Percentiles rank a stretch among this genome's conserved stretches.
These are phyloP conservation scores for Solanum chacoense DNA, from an alignment of 305 asterid species.

Conservation along the genomic window DNA sequence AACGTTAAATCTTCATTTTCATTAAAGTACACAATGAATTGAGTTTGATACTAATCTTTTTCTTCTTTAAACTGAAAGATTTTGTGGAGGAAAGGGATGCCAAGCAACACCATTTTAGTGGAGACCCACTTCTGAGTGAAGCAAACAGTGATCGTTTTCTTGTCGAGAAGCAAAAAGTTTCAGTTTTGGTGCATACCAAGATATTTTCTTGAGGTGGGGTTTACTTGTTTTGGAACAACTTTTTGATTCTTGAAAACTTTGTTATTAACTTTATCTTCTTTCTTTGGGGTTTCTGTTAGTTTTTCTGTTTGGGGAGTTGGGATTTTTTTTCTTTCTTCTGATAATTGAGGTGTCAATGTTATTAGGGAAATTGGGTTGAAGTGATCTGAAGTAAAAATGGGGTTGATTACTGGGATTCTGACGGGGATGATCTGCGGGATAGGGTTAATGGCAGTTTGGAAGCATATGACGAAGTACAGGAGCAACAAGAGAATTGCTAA, in stretches of 20 bases:
- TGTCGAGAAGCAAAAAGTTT: neutral
- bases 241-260: neutral
- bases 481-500: constrained; percentile 71
- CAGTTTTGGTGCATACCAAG: neutral
- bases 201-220: neutral
- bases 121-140: neutral
- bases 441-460: constrained; percentile 84
- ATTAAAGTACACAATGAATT: neutral
- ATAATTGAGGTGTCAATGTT: neutral
- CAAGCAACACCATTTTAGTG: neutral
- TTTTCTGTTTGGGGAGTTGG: neutral
- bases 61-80: neutral
- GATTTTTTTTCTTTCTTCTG: neutral
- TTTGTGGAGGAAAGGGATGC: neutral
- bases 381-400: constrained; percentile 28
- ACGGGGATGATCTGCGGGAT: constrained; percentile 82
- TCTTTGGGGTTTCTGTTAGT: neutral
- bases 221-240: neutral
- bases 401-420: constrained; percentile 72
- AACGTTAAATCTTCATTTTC: neutral
- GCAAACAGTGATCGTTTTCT: neutral
- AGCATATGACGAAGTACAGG: constrained; percentile 58
- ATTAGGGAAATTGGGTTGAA: neutral
- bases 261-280: neutral
- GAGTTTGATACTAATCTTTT: neutral